Evolutionary conservation across 768 basidiomycete genomes (phyloP).

Genomic region (Auriscalpium orientale): DNA sequence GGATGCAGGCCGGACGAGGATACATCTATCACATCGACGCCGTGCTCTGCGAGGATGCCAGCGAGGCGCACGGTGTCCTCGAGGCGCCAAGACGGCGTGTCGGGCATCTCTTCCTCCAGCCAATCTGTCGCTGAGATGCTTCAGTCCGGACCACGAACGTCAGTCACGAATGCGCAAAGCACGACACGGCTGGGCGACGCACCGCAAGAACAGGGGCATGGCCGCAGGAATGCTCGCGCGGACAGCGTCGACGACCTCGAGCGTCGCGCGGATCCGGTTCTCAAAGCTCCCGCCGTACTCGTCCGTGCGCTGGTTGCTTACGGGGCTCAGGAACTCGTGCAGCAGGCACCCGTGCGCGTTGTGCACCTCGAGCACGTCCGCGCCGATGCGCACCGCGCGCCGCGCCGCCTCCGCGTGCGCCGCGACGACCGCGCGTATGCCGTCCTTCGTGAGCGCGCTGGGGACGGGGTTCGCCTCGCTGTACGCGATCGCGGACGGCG

Average conservation of each 20-base stretch:
- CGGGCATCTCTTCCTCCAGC: conserved; percentile 49
- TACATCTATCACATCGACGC: conserved; percentile 72
- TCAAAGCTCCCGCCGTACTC: conserved; percentile 43
- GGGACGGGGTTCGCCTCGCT: conserved; percentile 27
- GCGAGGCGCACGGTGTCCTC: conserved; percentile 63
- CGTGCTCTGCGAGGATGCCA: conserved; percentile 48
- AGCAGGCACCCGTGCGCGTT: conserved; percentile 21
- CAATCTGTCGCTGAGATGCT: conserved; percentile 72
- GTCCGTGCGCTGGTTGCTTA: conserved; percentile 36
- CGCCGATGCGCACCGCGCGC: conserved; percentile 20
- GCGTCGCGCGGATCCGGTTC: conserved; percentile 45
- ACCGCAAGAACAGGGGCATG: conserved; percentile 72
- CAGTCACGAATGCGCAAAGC: conserved; percentile 3
- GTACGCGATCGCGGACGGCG: conserved; percentile 33
- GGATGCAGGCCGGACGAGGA: conserved; percentile 55
- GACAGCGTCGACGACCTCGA: conserved; percentile 59
- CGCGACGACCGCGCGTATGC: conserved; percentile 31
- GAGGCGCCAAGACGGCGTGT: conserved; percentile 58
- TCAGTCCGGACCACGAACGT: neutral
- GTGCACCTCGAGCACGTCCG: conserved; percentile 21
- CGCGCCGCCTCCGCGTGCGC: conserved; percentile 27
- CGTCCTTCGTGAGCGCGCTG: conserved; percentile 27
- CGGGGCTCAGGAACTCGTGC: conserved; percentile 33
- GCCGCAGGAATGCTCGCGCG: conserved; percentile 49
- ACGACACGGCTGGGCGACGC: conserved; percentile 4